Base-by-base conservation (phyloP, 2,329 filamentous ascomycete species). In the Penicillium sclerotiorum region DNA sequence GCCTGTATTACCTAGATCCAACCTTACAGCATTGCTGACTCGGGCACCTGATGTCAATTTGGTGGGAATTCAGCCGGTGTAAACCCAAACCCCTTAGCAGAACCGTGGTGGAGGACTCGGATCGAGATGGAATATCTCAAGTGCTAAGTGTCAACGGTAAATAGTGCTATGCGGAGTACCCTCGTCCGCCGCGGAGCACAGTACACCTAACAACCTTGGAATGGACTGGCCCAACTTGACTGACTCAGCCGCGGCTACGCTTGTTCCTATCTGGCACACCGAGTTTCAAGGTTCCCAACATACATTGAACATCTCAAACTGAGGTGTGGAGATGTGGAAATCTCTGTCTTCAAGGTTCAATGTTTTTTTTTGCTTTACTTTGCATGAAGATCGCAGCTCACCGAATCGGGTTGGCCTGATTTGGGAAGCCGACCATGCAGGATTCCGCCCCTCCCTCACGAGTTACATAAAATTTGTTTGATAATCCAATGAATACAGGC, bases 391-490 rank as follows among this genome's bases (percentile, higher is more conserved):
- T 46, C 33, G 25, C 11, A 8, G 8, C 23, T 41, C 35, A 42
- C 44, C 28, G 22, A 43, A 45, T 53, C 47, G 47, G 50, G 39
- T 39, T 33, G 27, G 45, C 50, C 41, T 30, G 39, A 50, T 49
- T 46, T 37, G 50, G 53, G 23, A 56, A 53, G 30, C 44, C 40
- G 53, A 50, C 20, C 12, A 22, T 32, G 36, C 28, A 36, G 23
- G 35, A 52, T 32, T 35, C 30, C 27, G 40, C 32, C 36, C 11
- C 33, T 37, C 36, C 11, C 33, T 36, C 17, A 37, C 27, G 22
- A 27, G n/a, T 20, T 17, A 33, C 28, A 40, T 25, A 13, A 17
- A 23, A 32, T 30, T 44, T 17, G 45, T 17, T 47, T 32, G 33
- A 30, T 41, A 36, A 44, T 53, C 47, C 21, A 36, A 21, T 35